Base-by-base conservation (phyloP, 2,329 filamentous ascomycete genomes). In the Plectosphaerella sp. region DNA sequence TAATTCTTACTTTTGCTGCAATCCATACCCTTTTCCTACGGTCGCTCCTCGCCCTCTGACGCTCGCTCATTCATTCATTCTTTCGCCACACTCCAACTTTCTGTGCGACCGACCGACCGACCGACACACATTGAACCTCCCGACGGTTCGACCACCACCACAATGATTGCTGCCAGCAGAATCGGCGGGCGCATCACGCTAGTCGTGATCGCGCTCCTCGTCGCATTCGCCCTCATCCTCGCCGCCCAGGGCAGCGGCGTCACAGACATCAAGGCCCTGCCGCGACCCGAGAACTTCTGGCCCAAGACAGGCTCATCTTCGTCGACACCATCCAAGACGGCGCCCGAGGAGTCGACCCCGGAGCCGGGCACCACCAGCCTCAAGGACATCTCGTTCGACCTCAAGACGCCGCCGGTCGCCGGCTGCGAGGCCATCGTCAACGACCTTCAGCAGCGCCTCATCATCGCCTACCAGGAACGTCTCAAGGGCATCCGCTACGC, bases 381-480 rank as follows among this genome's bases (percentile, higher is more conserved):
- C 28, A 50, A 33, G 20, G 60, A 61, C 28, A 56, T 62, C 28
- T 62, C 60, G 16, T 62, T 61, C 50, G 60, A 62, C 49, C 52
- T 62, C 42, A 58, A 51, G 33, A 51, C 53, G 24, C 45, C 59
- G 6, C 54, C 56, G 10, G 54, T 54, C 24, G 37, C 51, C 7
- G 60, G 60, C 11, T 62, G 60, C 45, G 60, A 62, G 55, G 55
- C 49, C 49, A 47, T 62, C 37, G 60, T 62, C 55, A 62, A 62
- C 53, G 56, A 62, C 18, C 59, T 62, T 5, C 60, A 62, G 52
- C 60, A 62, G 43, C 60, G 58, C 24, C 58, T 62, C 36, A 62
- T 62, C 41, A 56, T 58, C 10, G 57, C 59, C 8, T 62, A 62
- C 54, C 53, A 61, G 46, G 54, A 61, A 50, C 54, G 61, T n/a